phyloP scores from a whole-genome alignment of 2,329 filamentous ascomycete genomes.

The Sarocladium oryzae region DNA sequence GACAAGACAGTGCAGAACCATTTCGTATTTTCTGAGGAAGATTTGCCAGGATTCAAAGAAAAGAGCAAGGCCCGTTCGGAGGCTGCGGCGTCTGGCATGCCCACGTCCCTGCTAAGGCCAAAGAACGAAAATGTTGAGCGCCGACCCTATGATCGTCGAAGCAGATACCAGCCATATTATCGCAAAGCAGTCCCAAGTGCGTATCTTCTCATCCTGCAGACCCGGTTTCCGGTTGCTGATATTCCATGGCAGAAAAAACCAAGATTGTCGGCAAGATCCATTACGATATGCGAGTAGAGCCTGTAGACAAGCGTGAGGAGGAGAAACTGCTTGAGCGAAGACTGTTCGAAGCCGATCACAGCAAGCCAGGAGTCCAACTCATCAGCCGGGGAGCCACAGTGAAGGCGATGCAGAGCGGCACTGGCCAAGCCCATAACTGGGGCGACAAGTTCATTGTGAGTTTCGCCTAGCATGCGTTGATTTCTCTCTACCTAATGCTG shows the following conservation, averaged over 20 bases:
- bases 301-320: conserved; percentile 66
- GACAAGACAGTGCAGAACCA: conserved; percentile 68
- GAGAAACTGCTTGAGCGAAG: conserved; percentile 54
- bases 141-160: conserved; percentile 37
- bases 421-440: conserved; percentile 24
- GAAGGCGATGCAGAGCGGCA: conserved; percentile 33
- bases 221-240: conserved; percentile 15
- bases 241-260: conserved; percentile 62
- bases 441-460: conserved; percentile 51
- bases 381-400: conserved; percentile 41
- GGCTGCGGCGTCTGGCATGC: conserved; percentile 52
- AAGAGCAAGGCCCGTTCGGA: conserved; percentile 48
- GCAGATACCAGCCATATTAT: conserved; percentile 52
- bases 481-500: conserved; percentile 4
- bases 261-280: conserved; percentile 64
- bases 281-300: conserved; percentile 70
- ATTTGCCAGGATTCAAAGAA: conserved; percentile 55
- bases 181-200: conserved; percentile 69
- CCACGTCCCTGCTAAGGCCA: conserved; percentile 44
- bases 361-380: conserved; percentile 43
- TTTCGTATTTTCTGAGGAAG: conserved; percentile 89
- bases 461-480: conserved; percentile 12
- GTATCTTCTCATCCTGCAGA: conserved; percentile 21
- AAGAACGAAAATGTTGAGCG: conserved; percentile 28
- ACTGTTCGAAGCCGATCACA: conserved; percentile 44